Evolutionary conservation across 768 basidiomycete genomes (phyloP).

Genomic region (Xerocomus potaroensis): DNA sequence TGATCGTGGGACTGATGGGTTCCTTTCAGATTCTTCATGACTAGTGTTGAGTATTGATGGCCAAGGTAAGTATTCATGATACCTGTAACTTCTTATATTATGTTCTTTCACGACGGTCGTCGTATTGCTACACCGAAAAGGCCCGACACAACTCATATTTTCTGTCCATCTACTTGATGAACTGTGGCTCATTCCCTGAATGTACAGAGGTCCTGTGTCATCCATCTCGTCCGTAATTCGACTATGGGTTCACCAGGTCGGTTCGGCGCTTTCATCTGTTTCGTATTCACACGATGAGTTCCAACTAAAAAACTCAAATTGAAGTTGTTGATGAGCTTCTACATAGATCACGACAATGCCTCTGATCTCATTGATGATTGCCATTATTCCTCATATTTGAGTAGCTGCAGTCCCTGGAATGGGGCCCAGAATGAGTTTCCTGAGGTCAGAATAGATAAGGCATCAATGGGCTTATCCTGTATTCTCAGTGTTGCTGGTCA

Average conservation of each 20-base stretch:
- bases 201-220: background rate
- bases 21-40: background rate
- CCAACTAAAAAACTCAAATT: constrained; percentile 73
- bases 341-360: constrained; percentile 49
- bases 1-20: background rate
- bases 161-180: background rate
- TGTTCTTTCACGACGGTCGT: constrained; percentile 78
- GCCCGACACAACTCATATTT: constrained; percentile 87
- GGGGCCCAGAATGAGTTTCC: constrained; percentile 25
- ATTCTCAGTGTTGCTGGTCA: too few relatives aligned
- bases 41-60: too few relatives aligned
- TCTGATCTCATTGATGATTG: constrained; percentile 30
- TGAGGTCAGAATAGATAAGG: constrained; percentile 16
- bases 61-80: constrained; percentile 9
- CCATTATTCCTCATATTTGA: constrained; percentile 6
- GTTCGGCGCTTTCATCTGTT: background rate
- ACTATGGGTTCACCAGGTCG: background rate
- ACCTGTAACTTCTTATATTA: constrained; percentile 2
- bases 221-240: background rate
- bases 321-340: constrained; percentile 84
- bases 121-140: constrained; percentile 81
- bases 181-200: background rate
- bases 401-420: constrained; percentile 8
- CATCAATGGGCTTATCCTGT: constrained; percentile 4
- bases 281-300: constrained; percentile 19